Evolutionary conservation across 169 alveolate genomes (phyloP).

Genomic region (Blepharisma undulans): DNA sequence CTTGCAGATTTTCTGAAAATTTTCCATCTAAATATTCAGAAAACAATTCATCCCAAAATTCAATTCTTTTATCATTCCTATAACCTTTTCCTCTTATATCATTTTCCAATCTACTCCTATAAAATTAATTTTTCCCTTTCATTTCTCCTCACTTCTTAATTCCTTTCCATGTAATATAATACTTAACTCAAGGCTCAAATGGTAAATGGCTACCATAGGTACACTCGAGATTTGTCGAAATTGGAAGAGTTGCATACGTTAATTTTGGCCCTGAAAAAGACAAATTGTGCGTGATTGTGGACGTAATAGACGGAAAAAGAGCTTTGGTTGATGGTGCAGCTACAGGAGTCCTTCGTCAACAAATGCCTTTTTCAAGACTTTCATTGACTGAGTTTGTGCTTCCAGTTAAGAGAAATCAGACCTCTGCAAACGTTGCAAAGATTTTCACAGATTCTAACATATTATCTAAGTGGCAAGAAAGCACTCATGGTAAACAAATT

Average conservation of each 20-base stretch:
- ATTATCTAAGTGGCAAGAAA: background rate
- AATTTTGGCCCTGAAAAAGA: conserved; percentile 77
- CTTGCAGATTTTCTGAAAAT: too few species aligned
- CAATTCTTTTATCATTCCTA: too few species aligned
- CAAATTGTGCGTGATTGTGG: conserved; percentile 76
- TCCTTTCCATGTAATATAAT: background rate
- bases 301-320: conserved; percentile 71
- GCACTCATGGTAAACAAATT: background rate
- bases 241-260: conserved; percentile 76
- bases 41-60: too few species aligned
- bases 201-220: background rate
- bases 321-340: conserved; percentile 77
- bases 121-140: too few species aligned
- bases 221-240: conserved; percentile 57
- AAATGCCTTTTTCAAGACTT: conserved; percentile 74
- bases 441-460: background rate
- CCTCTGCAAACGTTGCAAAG: conserved; percentile 14
- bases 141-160: too few species aligned
- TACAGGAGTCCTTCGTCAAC: conserved; percentile 70
- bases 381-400: conserved; percentile 63
- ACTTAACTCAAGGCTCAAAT: background rate
- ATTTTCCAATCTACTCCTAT: too few species aligned
- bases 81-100: too few species aligned
- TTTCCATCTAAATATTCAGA: too few species aligned
- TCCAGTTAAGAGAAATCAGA: conserved; percentile 11